These are phyloP conservation scores for Ophiosphaerella korrae DNA, from an alignment of 2,329 filamentous ascomycete genomes.

Conservation along the genomic window DNA sequence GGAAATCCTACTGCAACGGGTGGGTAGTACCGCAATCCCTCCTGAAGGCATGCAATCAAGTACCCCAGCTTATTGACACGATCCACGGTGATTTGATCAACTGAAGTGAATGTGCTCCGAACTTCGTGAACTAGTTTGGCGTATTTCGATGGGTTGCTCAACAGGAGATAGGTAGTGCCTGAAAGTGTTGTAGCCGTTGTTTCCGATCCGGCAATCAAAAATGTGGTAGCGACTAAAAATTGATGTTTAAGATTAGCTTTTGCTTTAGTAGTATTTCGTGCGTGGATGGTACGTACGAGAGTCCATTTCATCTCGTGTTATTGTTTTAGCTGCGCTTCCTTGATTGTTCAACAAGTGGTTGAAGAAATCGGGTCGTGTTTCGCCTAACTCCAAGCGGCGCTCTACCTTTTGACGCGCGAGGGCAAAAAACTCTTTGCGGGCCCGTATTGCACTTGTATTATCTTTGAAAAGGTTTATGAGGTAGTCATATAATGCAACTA, in stretches of 20 bases:
- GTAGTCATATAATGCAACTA: slow-evolving; percentile 23
- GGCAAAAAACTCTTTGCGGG: slow-evolving; percentile 23
- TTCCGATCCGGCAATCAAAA: slow-evolving; percentile 52
- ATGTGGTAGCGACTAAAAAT: slow-evolving; percentile 30
- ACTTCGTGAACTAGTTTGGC: slow-evolving; percentile 29
- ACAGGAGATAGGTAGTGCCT: slow-evolving; percentile 51
- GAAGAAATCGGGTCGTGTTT: slow-evolving; percentile 33
- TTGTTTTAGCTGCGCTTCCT: slow-evolving; percentile 10
- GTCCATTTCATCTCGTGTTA: slow-evolving; percentile 42
- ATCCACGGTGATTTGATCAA: slow-evolving; percentile 31
- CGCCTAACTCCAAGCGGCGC: slow-evolving; percentile 22
- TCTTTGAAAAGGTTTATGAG: slow-evolving; percentile 17
- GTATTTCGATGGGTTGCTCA: slow-evolving; percentile 26
- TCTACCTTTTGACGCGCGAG: slow-evolving; percentile 21
- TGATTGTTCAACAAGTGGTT: slow-evolving; percentile 30
- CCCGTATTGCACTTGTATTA: slow-evolving; percentile 3
- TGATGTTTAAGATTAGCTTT: too few relatives aligned
- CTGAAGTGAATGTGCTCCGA: slow-evolving; percentile 23
- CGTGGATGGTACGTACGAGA: too few relatives aligned
- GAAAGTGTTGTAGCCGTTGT: slow-evolving; percentile 54
- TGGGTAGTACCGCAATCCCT: slow-evolving; percentile 35
- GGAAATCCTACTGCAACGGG: slow-evolving; percentile 39
- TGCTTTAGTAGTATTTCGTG: too few relatives aligned
- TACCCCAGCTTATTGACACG: slow-evolving; percentile 32
- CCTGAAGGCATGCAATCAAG: slow-evolving; percentile 34